Evolutionary conservation across 306 rosid genomes (phyloP).

Genomic region (Mimosa pudica): DNA sequence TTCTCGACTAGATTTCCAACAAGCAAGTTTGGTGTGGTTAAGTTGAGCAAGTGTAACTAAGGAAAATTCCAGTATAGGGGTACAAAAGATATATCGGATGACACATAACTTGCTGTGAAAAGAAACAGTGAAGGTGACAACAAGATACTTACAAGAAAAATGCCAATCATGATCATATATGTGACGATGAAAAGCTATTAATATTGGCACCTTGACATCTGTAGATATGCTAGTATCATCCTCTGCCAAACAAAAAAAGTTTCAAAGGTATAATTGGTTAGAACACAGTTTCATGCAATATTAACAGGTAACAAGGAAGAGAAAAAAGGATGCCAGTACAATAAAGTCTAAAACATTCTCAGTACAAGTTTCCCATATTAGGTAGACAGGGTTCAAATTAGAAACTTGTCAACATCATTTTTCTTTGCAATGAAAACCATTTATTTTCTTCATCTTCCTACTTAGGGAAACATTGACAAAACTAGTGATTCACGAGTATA

Average conservation of each 20-base stretch:
- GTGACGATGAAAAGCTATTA: constrained; percentile 73
- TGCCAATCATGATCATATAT: constrained; percentile 81
- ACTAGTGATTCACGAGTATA: background rate
- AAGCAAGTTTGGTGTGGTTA: constrained; percentile 16
- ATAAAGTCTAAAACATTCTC: background rate
- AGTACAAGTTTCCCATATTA: background rate
- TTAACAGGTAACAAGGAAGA: constrained; percentile 5
- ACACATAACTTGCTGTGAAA: constrained; percentile 18
- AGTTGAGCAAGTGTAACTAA: background rate
- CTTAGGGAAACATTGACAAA: background rate
- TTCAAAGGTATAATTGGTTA: constrained; percentile 2
- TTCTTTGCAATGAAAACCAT: background rate
- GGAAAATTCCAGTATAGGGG: constrained; percentile 1
- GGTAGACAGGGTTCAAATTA: background rate
- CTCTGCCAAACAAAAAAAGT: constrained; percentile 56
- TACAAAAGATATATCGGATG: background rate
- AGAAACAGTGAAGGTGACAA: constrained; percentile 1
- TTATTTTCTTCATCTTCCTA: background rate
- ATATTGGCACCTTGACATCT: constrained; percentile 86
- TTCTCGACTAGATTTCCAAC: constrained; percentile 15
- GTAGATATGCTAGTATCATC: constrained; percentile 84
- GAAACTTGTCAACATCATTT: background rate
- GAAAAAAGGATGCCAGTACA: background rate
- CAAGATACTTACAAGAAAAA: constrained; percentile 69
- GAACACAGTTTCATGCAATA: background rate